Evolutionary conservation across 345 rosid species (phyloP).

Genomic region (Luvunga scandens): DNA sequence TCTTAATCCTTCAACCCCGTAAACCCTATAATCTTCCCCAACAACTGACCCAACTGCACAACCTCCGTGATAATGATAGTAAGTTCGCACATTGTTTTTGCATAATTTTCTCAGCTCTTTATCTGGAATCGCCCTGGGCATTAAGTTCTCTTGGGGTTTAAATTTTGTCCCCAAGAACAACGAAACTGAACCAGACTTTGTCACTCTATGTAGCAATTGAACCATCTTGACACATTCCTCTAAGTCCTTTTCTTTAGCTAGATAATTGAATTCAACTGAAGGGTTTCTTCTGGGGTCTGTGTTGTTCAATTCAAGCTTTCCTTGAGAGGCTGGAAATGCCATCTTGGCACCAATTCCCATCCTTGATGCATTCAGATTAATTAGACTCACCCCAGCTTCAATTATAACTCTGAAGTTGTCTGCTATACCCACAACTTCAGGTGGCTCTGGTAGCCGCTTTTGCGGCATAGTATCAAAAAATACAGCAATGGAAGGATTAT

Average conservation of each 20-base stretch:
- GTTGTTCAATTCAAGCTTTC: slow-evolving; percentile 51
- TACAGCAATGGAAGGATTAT: slow-evolving; percentile 53
- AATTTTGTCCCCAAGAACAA: slow-evolving; percentile 36
- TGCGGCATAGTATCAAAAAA: slow-evolving; percentile 39
- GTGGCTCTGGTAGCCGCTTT: slow-evolving; percentile 54
- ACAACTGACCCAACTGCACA: slow-evolving; percentile 61
- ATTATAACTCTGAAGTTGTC: slow-evolving; percentile 49
- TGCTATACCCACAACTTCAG: slow-evolving; percentile 65
- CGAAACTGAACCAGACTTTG: slow-evolving; percentile 49
- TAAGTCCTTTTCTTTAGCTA: slow-evolving; percentile 47
- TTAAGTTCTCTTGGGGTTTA: slow-evolving; percentile 25
- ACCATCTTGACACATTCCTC: slow-evolving; percentile 56
- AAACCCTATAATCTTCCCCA: slow-evolving; percentile 47
- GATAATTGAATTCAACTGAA: slow-evolving; percentile 61
- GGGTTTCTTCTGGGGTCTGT: slow-evolving; percentile 68
- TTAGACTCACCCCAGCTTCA: slow-evolving; percentile 50
- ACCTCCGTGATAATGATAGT: slow-evolving; percentile 67
- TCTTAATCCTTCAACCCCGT: slow-evolving; percentile 50
- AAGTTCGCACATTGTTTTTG: slow-evolving; percentile 62
- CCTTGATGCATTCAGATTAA: slow-evolving; percentile 43
- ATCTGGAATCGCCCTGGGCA: slow-evolving; percentile 11
- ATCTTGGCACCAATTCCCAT: slow-evolving; percentile 53
- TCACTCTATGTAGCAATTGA: slow-evolving; percentile 46
- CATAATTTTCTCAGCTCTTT: slow-evolving; percentile 49
- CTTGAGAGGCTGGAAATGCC: slow-evolving; percentile 68